Evolutionary conservation across 176 grass and related monocot genomes (phyloP).

Genomic region (Coix lacrymajobi): DNA sequence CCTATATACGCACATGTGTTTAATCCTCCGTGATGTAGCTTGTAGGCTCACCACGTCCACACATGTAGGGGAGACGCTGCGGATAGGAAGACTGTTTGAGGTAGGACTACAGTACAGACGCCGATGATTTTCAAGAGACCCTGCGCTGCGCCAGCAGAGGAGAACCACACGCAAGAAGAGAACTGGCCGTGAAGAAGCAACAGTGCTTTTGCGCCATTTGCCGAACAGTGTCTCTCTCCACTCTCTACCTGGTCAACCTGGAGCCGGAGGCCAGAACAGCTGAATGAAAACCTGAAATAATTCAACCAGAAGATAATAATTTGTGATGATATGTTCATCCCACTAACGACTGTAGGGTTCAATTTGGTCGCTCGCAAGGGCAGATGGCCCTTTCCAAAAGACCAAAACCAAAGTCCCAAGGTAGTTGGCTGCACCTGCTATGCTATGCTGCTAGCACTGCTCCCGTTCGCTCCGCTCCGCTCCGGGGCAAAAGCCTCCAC

Average conservation of each 20-base stretch:
- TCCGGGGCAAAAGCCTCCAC: not conserved
- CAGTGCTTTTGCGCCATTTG: not conserved
- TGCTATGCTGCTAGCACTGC: too few relatives aligned
- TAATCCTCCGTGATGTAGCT: not conserved
- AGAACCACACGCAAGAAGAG: not conserved
- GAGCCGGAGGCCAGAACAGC: not conserved
- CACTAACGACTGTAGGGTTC: not conserved
- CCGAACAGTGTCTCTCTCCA: not conserved
- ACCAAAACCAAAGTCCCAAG: not conserved
- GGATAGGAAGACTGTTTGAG: not conserved
- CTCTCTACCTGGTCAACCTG: too few relatives aligned
- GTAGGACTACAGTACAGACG: not conserved
- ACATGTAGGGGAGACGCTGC: not conserved
- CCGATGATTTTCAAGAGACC: not conserved
- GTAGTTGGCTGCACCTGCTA: not conserved
- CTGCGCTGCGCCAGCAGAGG: too few relatives aligned
- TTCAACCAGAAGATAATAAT: not conserved
- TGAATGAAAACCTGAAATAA: not conserved
- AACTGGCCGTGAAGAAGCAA: not conserved
- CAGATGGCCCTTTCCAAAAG: not conserved
- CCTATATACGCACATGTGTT: not conserved
- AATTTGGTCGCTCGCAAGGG: not conserved
- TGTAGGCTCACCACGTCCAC: not conserved
- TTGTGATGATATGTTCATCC: not conserved
- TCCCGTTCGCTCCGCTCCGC: too few relatives aligned